Base-by-base conservation (phyloP, 75 land plant species). In the Selaginella tamariscina region DNA sequence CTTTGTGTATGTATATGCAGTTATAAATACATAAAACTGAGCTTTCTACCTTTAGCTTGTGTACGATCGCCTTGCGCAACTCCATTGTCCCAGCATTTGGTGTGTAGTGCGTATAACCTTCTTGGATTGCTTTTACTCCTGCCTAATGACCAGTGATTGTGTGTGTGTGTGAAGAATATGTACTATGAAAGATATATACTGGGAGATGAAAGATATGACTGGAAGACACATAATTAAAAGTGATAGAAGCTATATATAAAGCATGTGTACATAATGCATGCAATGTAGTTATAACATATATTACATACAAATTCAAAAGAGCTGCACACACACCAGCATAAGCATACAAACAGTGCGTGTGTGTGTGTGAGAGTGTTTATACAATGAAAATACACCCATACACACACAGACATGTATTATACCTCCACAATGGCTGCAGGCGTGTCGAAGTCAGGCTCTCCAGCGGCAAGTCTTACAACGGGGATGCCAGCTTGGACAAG, bases 11-110 rank as follows among this genome's bases (percentile, higher is more conserved):
- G n/a, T n/a, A n/a, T n/a, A n/a, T n/a, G n/a, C n/a, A n/a, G n/a
- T n/a, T n/a, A n/a, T n/a, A n/a, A n/a, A n/a, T n/a, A n/a, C 31
- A 29, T 24, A 24, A 66, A 30, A 30, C 22, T n/a, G n/a, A 65
- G 21, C 23, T 20, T 24, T 54, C 68, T 66, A 91, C 96, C 74
- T 85, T 72, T 1, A 94, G 71, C 68, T 94, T 94, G 28, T 82
- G 75, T 68, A 95, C 89, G 64, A 94, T 94, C 20, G 96, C 96
- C 54, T 68, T 64, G 24, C 98, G 85, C 22, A 94, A 73, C 73
- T 94, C 98, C 71, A 80, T 30, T 15, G 98, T 94, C 20, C 98
- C 98, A 9, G 91, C 88, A 85, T 87, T 94, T n/a, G 98, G 91
- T 33, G 91, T 90, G 55, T 94, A 94, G 70, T 88, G 82, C 21